Conservation (phyloP, 148 eudicot genomes). For the Cornus florida region DNA sequence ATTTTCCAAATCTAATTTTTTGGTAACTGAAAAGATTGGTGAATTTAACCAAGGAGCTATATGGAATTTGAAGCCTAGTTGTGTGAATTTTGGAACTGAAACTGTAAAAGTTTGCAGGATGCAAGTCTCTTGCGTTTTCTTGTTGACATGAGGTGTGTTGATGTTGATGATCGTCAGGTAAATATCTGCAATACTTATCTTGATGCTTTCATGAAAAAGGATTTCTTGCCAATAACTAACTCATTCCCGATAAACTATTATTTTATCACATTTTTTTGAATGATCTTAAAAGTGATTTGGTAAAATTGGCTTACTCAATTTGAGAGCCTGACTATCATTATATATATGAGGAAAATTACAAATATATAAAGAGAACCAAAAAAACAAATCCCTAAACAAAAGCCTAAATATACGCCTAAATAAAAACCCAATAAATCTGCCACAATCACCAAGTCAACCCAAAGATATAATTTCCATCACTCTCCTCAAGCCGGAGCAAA, state of each 20-base stretch:
- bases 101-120: conserved; percentile 65
- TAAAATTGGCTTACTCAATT: too few species aligned
- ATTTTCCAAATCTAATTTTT: neutral
- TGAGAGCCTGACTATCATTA: too few species aligned
- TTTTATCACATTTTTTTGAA: neutral
- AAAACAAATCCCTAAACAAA: too few species aligned
- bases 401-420: too few species aligned
- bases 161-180: conserved; percentile 98
- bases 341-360: too few species aligned
- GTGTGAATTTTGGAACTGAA: conserved; percentile 14
- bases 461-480: too few species aligned
- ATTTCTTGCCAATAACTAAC: neutral
- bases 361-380: too few species aligned
- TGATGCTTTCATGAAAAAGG: neutral
- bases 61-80: neutral
- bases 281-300: neutral
- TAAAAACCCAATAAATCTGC: too few species aligned
- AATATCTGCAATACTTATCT: conserved; percentile 16
- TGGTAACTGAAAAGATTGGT: neutral
- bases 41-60: neutral
- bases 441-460: too few species aligned
- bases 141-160: conserved; percentile 97
- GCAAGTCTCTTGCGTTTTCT: conserved; percentile 94
- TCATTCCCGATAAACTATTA: neutral
- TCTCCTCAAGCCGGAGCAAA: too few species aligned